Base-by-base conservation (phyloP, 495 filamentous ascomycete genomes). In the Neurospora tetraspora region DNA sequence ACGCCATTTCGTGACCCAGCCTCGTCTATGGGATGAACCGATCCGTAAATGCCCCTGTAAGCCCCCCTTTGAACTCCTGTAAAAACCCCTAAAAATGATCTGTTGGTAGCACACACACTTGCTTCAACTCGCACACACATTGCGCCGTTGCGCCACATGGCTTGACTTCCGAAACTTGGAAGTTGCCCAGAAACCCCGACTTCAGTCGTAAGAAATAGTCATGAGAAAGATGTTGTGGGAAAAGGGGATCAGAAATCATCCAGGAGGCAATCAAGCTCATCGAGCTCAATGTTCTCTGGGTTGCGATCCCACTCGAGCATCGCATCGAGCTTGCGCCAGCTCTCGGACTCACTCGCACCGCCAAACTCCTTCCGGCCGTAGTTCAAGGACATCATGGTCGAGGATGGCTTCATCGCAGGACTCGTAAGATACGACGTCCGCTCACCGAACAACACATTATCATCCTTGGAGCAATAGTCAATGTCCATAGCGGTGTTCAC, bases 181-280 rank as follows among this genome's bases (percentile, higher is more conserved):
- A 65, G 53, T 27, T 65, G 27, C 69, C 77, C 27, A 34, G 53
- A 65, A 65, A 34, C 27, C 53, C 53, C 53, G 53, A 77, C 70
- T 42, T 68, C 37, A 5, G 69, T n/a, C 43, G 65, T 72, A 47
- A 77, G 70, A 39, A 70, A 72, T 68, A 74, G 70, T 65, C 53
- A 65, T 34, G 53, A 47, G 39, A 72, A 74, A 72, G 23, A 69
- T 42, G 36, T 69, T 53, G 20, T 16, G 31, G 18, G 27, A 47
- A 39, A 70, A 31, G 38, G 45, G 53, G 6, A 47, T 86, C 82
- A 92, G 74, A 89, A 92, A 45, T 86, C 88, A 71, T 89, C 86
- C 80, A 99, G 88, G 83, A 98, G 87, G 72, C 94, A 90, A 78
- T 99, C 96, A 3, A 99, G 87, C 85, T 99, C 96, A 65, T 96